Evolutionary conservation across 1,284 basidiomycete species (phyloP).

Genomic region (Filobasidium uniguttulatum): DNA sequence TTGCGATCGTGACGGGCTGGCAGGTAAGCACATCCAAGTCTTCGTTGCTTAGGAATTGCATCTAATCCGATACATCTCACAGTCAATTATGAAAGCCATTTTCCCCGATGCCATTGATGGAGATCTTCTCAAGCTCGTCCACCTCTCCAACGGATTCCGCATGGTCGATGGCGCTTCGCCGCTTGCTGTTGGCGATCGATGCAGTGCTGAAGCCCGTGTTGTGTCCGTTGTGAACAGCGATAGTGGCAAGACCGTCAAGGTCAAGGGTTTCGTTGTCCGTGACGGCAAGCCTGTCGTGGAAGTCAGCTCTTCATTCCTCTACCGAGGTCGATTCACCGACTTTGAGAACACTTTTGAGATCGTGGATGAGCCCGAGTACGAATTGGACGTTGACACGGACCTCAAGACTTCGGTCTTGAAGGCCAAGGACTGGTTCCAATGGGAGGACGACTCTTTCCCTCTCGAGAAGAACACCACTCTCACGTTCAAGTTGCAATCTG

Average conservation of each 20-base stretch:
- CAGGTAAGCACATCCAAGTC: constrained; percentile 46
- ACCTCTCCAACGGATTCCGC: constrained; percentile 91
- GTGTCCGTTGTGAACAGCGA: constrained; percentile 81
- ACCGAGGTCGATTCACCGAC: constrained; percentile 86
- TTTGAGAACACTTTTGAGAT: constrained; percentile 93
- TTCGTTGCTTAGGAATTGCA: neutral
- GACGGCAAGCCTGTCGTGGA: constrained; percentile 71
- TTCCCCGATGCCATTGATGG: constrained; percentile 86
- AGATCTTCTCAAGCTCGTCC: constrained; percentile 87
- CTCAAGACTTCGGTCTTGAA: constrained; percentile 78
- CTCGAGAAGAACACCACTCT: constrained; percentile 67
- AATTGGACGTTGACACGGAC: constrained; percentile 60
- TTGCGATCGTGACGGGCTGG: constrained; percentile 96
- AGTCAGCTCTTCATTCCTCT: constrained; percentile 89
- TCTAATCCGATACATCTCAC: constrained; percentile 14
- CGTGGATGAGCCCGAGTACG: constrained; percentile 73
- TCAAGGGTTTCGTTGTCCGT: constrained; percentile 71
- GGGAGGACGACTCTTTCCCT: constrained; percentile 70
- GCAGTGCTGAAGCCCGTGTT: constrained; percentile 77
- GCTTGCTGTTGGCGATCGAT: constrained; percentile 73
- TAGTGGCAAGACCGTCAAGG: constrained; percentile 85
- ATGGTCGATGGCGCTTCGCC: constrained; percentile 63
- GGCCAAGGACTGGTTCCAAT: constrained; percentile 96
- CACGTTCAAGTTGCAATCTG: constrained; percentile 75
- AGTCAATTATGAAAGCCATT: constrained; percentile 94